Conservation (phyloP, 2,329 filamentous ascomycete species). For the Fusarium tanahbumbuense region DNA sequence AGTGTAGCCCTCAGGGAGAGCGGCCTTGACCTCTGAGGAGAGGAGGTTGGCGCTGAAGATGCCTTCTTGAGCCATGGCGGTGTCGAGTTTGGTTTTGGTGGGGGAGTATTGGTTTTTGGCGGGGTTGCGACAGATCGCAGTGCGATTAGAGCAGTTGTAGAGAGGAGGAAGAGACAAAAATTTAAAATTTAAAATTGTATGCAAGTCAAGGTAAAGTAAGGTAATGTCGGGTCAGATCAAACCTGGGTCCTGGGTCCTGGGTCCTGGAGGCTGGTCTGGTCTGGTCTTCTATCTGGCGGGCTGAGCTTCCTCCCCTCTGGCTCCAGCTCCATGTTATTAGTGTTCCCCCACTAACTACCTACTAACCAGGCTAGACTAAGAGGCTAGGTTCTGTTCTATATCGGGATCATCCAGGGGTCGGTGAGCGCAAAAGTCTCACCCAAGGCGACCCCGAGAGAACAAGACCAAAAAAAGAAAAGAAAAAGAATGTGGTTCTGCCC, state of each 20-base stretch:
- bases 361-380: slow-evolving; percentile 3
- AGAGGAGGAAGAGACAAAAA: neutral
- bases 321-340: slow-evolving; percentile 1
- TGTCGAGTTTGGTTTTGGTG: slow-evolving; percentile 37
- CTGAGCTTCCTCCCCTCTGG: slow-evolving; percentile 17
- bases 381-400: slow-evolving; percentile 6
- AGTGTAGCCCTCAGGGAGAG: slow-evolving; percentile 83
- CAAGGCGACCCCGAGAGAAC: slow-evolving; percentile 9
- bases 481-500: slow-evolving; percentile 10
- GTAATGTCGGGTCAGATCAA: slow-evolving; percentile 22
- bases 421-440: neutral
- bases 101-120: slow-evolving; percentile 10
- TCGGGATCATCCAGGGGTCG: slow-evolving; percentile 27
- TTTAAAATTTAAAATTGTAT: neutral
- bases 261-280: slow-evolving; percentile 4
- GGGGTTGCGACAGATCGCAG: slow-evolving; percentile 16
- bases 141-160: slow-evolving; percentile 19
- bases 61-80: slow-evolving; percentile 57
- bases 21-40: slow-evolving; percentile 76
- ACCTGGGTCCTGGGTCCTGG: neutral
- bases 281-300: slow-evolving; percentile 1
- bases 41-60: slow-evolving; percentile 85
- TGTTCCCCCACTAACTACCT: slow-evolving; percentile 10
- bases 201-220: neutral
- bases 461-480: neutral